phyloP scores from a whole-genome alignment of 2,329 filamentous ascomycete genomes.

The Diaporthe citrichinensis region DNA sequence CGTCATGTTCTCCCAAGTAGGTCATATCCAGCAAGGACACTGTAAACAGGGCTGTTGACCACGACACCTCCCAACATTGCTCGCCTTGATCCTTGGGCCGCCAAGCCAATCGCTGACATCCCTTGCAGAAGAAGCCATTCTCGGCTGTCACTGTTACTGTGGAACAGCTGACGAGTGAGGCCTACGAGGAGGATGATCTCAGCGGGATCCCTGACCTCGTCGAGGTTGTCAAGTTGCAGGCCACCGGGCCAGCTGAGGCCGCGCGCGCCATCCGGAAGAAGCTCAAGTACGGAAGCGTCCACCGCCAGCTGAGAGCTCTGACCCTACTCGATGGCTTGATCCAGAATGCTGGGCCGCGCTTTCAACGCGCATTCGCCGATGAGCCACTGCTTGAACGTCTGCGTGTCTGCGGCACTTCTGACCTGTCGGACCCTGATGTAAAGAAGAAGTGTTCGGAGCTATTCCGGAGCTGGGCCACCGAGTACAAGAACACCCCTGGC shows the following conservation, averaged over 20 bases:
- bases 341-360: conserved; percentile 90
- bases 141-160: conserved; percentile 94
- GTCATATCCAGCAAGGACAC: conserved; percentile 2
- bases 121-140: conserved; percentile 83
- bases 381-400: conserved; percentile 93
- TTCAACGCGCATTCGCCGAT: conserved; percentile 90
- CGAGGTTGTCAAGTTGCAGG: conserved; percentile 92
- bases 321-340: conserved; percentile 93
- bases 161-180: conserved; percentile 90
- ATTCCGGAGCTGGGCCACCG: conserved; percentile 87
- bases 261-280: conserved; percentile 96
- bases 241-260: conserved; percentile 87
- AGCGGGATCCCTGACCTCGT: conserved; percentile 94
- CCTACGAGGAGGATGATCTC: conserved; percentile 91
- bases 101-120: conserved; percentile 15
- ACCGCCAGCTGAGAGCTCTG: conserved; percentile 90
- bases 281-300: conserved; percentile 96
- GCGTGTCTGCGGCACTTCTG: conserved; percentile 87
- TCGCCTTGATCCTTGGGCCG: not conserved
- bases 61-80: conserved; percentile 2
- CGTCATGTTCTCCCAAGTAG: conserved; percentile 42
- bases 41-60: not conserved
- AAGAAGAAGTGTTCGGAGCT: conserved; percentile 88
- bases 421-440: conserved; percentile 88
- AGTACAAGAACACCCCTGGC: conserved; percentile 85